Conservation (phyloP, 1,139 yeast genomes). For the Lodderomyces metapsilosis region DNA sequence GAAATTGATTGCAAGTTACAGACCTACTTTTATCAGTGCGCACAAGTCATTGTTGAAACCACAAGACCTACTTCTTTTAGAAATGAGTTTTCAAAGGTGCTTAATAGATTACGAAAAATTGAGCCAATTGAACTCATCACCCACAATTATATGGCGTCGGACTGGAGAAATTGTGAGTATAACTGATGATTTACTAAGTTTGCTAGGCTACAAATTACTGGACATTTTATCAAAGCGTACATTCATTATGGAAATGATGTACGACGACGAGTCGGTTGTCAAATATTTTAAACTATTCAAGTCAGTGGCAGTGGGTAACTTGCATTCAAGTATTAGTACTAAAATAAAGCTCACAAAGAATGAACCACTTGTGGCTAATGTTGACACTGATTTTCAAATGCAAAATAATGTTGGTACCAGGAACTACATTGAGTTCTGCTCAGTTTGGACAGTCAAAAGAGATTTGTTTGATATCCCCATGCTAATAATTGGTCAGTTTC, state of each 20-base stretch:
- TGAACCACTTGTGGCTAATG: neutral
- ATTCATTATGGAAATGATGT: slow-evolving; percentile 50
- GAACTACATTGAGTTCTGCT: slow-evolving; percentile 49
- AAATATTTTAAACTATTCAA: slow-evolving; percentile 45
- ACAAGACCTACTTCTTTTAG: slow-evolving; percentile 63
- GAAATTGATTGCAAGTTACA: slow-evolving; percentile 64
- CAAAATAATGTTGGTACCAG: slow-evolving; percentile 12
- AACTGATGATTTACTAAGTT: slow-evolving; percentile 62
- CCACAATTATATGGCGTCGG: slow-evolving; percentile 75
- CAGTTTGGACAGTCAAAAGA: slow-evolving; percentile 69
- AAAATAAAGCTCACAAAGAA: slow-evolving; percentile 12
- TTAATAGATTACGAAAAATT: slow-evolving; percentile 63
- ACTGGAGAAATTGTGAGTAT: slow-evolving; percentile 76
- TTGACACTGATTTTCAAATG: slow-evolving; percentile 1
- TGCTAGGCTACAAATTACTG: slow-evolving; percentile 55
- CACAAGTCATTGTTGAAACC: slow-evolving; percentile 63
- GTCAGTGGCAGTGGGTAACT: slow-evolving; percentile 50
- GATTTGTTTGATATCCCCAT: slow-evolving; percentile 88
- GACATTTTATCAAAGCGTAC: slow-evolving; percentile 53
- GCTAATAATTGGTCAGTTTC: slow-evolving; percentile 47
- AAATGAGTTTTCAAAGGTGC: slow-evolving; percentile 67
- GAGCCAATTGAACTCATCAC: slow-evolving; percentile 58
- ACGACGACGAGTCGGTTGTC: slow-evolving; percentile 46
- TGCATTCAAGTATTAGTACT: slow-evolving; percentile 32
- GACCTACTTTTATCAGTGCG: slow-evolving; percentile 73